Evolutionary conservation across 2,329 filamentous ascomycete genomes (phyloP).

Genomic region (Leptographium wingfieldii): DNA sequence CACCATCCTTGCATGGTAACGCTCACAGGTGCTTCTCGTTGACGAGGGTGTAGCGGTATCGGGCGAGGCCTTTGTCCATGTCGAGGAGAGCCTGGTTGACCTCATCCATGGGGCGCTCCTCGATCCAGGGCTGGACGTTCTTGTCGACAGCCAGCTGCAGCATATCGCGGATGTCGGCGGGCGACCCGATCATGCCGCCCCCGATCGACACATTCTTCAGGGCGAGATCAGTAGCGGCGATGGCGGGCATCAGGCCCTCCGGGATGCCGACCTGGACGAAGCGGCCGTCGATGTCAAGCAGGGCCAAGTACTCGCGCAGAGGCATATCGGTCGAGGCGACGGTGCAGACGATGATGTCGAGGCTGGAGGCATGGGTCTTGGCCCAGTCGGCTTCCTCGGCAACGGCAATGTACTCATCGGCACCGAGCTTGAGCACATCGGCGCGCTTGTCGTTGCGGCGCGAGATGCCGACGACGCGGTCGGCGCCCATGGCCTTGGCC

Average conservation of each 20-base stretch:
- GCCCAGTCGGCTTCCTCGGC: constrained; percentile 42
- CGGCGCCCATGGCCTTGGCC: constrained; percentile 50
- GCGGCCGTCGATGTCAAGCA: constrained; percentile 59
- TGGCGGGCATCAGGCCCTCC: background rate
- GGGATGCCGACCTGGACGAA: background rate
- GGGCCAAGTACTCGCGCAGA: constrained; percentile 56
- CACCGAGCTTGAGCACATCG: constrained; percentile 46
- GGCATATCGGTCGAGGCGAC: constrained; percentile 54
- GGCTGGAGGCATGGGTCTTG: constrained; percentile 43
- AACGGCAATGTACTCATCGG: constrained; percentile 47
- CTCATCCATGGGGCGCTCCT: constrained; percentile 27
- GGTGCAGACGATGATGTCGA: constrained; percentile 67
- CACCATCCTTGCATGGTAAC: background rate
- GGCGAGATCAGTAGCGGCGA: constrained; percentile 34
- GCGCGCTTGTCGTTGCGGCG: constrained; percentile 46
- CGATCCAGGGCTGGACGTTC: constrained; percentile 56
- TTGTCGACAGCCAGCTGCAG: constrained; percentile 57
- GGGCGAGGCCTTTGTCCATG: background rate
- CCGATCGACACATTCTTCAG: constrained; percentile 59
- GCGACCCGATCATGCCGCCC: constrained; percentile 45
- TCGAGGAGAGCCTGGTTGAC: background rate
- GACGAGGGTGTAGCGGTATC: background rate
- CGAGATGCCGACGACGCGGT: constrained; percentile 47
- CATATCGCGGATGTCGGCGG: constrained; percentile 61
- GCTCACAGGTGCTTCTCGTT: background rate